A percentile compares a stretch with the other conserved stretches of the same genome.
These are phyloP conservation scores for Microsporum canis DNA, from an alignment of 2,329 filamentous ascomycete species.

Conservation along the genomic window DNA sequence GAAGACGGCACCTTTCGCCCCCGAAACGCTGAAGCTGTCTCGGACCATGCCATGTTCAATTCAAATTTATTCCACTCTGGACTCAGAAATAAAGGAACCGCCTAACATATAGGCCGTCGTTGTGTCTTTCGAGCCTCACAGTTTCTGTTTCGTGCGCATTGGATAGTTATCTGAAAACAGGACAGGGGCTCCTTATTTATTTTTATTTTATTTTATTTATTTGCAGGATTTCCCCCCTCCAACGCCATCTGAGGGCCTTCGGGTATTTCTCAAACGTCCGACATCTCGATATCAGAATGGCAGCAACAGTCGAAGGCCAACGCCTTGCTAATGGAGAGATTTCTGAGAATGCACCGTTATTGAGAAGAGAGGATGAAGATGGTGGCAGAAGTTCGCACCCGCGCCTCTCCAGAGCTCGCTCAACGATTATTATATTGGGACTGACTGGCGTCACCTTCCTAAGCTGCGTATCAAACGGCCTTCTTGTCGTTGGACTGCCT, in stretches of 20 bases:
- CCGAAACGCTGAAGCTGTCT: background rate
- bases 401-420: constrained; percentile 5
- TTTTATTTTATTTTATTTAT: background rate
- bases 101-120: too few species aligned
- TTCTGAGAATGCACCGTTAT: constrained; percentile 1
- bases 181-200: background rate
- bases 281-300: background rate
- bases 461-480: constrained; percentile 25
- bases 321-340: background rate
- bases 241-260: background rate
- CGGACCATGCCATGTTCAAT: background rate
- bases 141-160: too few species aligned
- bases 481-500: constrained; percentile 35
- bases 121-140: too few species aligned
- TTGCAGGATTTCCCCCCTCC: background rate
- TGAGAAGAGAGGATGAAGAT: constrained; percentile 3
- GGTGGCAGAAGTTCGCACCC: background rate
- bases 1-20: background rate
- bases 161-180: too few species aligned
- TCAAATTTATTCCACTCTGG: too few species aligned
- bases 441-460: constrained; percentile 18
- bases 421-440: constrained; percentile 8
- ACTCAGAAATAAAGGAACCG: too few species aligned
- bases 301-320: background rate
- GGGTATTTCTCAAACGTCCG: too few species aligned